Conservation (phyloP, 2,329 filamentous ascomycete genomes). For the Colletotrichum sp. region DNA sequence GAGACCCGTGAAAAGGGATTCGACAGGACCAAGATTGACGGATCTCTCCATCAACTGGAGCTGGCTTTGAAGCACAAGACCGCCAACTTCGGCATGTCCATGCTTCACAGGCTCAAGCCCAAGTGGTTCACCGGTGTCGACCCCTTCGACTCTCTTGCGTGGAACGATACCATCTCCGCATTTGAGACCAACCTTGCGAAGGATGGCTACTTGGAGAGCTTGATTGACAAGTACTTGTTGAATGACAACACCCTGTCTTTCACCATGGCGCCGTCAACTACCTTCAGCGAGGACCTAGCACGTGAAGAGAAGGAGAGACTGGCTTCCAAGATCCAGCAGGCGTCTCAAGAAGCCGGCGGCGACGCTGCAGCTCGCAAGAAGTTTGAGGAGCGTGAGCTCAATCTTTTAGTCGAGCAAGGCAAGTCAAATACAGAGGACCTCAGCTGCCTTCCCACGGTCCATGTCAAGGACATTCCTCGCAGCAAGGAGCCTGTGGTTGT, state of each 20-base stretch:
- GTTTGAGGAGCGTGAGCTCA: constrained; percentile 78
- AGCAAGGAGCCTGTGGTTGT: constrained; percentile 65
- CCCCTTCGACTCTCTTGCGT: constrained; percentile 87
- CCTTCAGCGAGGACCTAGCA: constrained; percentile 74
- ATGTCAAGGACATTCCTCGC: constrained; percentile 88
- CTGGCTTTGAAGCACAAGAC: constrained; percentile 96
- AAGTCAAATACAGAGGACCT: constrained; percentile 84
- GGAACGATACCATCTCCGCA: constrained; percentile 84
- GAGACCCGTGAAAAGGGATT: constrained; percentile 79
- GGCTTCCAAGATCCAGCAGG: constrained; percentile 73
- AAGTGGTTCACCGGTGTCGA: constrained; percentile 96
- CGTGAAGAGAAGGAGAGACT: constrained; percentile 79
- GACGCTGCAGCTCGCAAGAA: constrained; percentile 73
- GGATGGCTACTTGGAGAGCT: constrained; percentile 79
- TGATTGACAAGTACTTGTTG: constrained; percentile 89
- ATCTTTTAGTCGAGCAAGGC: constrained; percentile 81
- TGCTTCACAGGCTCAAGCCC: constrained; percentile 86
- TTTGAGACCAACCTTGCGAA: constrained; percentile 80
- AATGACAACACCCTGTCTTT: constrained; percentile 89
- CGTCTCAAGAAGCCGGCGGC: constrained; percentile 70
- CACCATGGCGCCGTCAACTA: constrained; percentile 87
- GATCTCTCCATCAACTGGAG: constrained; percentile 91
- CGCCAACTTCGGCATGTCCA: constrained; percentile 88
- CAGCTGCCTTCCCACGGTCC: constrained; percentile 84
- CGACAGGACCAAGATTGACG: constrained; percentile 88